A percentile compares a stretch with the other conserved stretches of the same genome.
Conservation (phyloP, 1,284 basidiomycete species). For the Sanghuangporus weigelae region DNA sequence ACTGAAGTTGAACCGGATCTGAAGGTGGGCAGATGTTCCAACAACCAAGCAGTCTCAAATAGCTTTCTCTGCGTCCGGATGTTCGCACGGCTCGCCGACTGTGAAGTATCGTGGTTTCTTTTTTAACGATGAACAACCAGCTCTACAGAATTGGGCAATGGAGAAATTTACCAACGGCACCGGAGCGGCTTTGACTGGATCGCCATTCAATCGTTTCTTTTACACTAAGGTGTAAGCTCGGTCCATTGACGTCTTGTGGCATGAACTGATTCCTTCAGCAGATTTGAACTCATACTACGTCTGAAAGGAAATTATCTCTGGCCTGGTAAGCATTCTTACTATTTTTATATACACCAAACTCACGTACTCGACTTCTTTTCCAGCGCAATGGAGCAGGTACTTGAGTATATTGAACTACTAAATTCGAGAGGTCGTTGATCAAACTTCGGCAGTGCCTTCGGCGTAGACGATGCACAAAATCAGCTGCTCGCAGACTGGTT, state of each 20-base stretch:
- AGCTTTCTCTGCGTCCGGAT: constrained; percentile 44
- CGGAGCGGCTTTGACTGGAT: constrained; percentile 40
- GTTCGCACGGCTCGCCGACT: constrained; percentile 60
- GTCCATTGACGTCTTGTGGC: background rate
- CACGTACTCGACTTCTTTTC: background rate
- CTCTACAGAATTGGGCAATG: constrained; percentile 46
- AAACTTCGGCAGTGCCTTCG: constrained; percentile 47
- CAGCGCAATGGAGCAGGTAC: constrained; percentile 1
- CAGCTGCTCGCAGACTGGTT: constrained; percentile 60
- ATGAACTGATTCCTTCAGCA: constrained; percentile 21
- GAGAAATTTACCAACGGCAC: constrained; percentile 66
- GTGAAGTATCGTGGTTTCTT: constrained; percentile 71
- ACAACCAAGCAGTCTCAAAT: constrained; percentile 43
- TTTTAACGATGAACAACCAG: constrained; percentile 61
- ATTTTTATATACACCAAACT: background rate
- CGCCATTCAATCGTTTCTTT: constrained; percentile 62
- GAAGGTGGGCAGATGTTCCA: constrained; percentile 62
- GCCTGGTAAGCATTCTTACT: constrained; percentile 38
- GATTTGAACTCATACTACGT: constrained; percentile 63
- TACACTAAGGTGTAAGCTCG: constrained; percentile 43
- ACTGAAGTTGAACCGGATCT: constrained; percentile 37
- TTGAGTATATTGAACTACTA: background rate
- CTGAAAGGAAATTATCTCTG: constrained; percentile 69
- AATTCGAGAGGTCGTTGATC: background rate
- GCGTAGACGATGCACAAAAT: constrained; percentile 61